Evolutionary conservation across 2,329 filamentous ascomycete species (phyloP).

Genomic region (Trichoderma afroharzianum): DNA sequence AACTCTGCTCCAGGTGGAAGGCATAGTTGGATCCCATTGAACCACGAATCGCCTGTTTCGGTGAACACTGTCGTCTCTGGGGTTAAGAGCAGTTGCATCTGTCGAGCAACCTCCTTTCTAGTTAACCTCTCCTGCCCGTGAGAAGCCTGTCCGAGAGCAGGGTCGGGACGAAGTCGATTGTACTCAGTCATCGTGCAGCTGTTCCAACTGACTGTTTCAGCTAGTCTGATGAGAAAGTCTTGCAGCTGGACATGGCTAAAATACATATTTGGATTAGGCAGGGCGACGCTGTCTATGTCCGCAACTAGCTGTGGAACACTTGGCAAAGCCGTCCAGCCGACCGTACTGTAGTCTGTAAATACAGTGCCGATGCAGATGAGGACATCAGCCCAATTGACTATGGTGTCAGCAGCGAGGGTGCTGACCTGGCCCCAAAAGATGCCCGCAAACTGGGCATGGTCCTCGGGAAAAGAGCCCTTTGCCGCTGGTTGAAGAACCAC

Average conservation of each 20-base stretch:
- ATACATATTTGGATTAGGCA: background rate
- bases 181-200: background rate
- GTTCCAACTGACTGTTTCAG: background rate
- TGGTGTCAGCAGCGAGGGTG: background rate
- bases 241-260: background rate
- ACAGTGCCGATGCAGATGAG: background rate
- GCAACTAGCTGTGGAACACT: background rate
- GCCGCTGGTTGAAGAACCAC: background rate
- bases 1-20: slow-evolving; percentile 16
- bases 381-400: background rate
- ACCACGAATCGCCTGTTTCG: background rate
- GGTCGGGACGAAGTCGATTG: background rate
- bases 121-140: background rate
- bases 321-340: background rate
- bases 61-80: background rate
- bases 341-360: background rate
- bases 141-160: background rate
- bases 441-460: background rate
- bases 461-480: background rate
- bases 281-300: background rate
- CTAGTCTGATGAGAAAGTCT: background rate
- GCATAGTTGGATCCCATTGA: slow-evolving; percentile 16
- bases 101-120: background rate
- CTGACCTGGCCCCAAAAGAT: background rate
- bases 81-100: background rate